These are phyloP conservation scores for Dissophora globulifera DNA, from an alignment of 192 early-diverging fungal genomes.

Conservation along the genomic window DNA sequence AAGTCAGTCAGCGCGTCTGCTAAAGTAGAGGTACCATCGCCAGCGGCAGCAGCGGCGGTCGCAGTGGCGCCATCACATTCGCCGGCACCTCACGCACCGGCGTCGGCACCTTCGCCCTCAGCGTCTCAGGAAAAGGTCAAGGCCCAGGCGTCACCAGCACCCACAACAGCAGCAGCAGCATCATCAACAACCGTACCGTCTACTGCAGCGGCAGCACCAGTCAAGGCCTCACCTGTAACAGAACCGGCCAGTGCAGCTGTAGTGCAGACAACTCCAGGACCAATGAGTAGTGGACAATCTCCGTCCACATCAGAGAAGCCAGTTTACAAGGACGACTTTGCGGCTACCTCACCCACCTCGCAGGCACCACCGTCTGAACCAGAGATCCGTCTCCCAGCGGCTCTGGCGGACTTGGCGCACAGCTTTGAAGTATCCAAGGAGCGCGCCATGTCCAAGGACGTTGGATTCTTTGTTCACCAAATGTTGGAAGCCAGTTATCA, in stretches of 20 bases:
- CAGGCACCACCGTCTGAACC: slow-evolving; percentile 24
- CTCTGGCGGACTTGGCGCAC: slow-evolving; percentile 64
- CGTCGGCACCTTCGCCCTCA: not conserved
- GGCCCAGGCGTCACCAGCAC: not conserved
- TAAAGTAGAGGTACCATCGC: slow-evolving; percentile 53
- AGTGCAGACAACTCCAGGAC: slow-evolving; percentile 79
- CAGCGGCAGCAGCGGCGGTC: slow-evolving; percentile 8
- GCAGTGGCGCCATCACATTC: slow-evolving; percentile 20
- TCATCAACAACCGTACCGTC: slow-evolving; percentile 8
- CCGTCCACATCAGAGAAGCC: not conserved
- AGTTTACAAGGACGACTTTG: not conserved
- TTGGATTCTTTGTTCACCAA: slow-evolving; percentile 65
- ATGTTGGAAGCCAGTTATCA: slow-evolving; percentile 91
- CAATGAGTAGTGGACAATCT: no score
- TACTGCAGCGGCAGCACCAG: slow-evolving; percentile 13
- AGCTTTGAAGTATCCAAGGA: slow-evolving; percentile 67
- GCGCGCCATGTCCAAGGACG: slow-evolving; percentile 57
- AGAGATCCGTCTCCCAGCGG: slow-evolving; percentile 63
- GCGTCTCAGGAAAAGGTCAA: not conserved
- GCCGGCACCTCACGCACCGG: slow-evolving; percentile 2
- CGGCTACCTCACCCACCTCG: slow-evolving; percentile 2
- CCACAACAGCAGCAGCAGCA: not conserved
- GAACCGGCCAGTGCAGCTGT: no score
- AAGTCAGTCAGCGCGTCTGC: slow-evolving; percentile 2
- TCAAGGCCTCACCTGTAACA: no score